These are phyloP conservation scores for Leonotis leonurus DNA, from an alignment of 257 asterid genomes.

Conservation along the genomic window DNA sequence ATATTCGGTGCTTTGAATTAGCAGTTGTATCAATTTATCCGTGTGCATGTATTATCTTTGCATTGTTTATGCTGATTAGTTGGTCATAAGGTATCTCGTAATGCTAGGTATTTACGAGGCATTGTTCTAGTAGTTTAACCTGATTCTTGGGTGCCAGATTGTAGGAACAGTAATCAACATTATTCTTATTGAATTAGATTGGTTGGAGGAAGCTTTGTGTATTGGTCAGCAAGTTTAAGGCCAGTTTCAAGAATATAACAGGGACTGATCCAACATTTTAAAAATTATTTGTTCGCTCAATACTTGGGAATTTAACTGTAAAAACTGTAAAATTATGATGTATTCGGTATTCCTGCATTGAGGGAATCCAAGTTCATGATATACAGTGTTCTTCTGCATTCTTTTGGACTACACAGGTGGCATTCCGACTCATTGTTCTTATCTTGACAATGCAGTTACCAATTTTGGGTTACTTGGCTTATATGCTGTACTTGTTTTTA, in stretches of 20 bases:
- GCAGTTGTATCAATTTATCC: neutral
- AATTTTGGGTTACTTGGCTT: neutral
- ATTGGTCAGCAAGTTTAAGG: neutral
- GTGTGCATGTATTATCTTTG: neutral
- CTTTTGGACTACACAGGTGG: neutral
- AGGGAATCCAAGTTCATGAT: neutral
- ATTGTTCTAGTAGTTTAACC: neutral
- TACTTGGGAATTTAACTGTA: neutral
- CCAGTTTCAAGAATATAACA: neutral
- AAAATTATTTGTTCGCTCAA: neutral
- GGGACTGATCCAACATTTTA: neutral
- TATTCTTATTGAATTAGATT: neutral
- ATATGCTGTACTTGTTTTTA: neutral
- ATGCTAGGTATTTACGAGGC: neutral
- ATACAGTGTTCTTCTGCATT: neutral
- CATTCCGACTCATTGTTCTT: neutral
- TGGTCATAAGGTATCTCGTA: neutral
- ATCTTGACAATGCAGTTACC: neutral
- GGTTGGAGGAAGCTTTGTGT: conserved; percentile 5
- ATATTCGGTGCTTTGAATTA: neutral
- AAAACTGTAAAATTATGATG: neutral
- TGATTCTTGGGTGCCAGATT: neutral
- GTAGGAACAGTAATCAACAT: neutral
- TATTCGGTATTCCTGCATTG: neutral
- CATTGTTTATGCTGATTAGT: neutral